Evolutionary conservation across 768 basidiomycete genomes (phyloP).

Genomic region (Dictyophora rubrovolvata): DNA sequence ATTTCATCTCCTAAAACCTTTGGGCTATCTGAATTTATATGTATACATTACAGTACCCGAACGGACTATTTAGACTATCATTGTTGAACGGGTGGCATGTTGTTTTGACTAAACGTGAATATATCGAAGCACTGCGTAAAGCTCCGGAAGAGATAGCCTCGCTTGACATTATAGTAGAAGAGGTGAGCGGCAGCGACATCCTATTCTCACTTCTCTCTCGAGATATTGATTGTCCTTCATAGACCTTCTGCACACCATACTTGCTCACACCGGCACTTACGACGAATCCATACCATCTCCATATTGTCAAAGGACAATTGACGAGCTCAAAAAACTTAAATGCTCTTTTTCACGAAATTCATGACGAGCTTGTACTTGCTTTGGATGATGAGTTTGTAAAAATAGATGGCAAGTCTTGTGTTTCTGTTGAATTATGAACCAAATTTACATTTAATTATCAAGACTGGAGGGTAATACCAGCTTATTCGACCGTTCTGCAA

Average conservation of each 20-base stretch:
- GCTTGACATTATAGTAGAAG: not conserved
- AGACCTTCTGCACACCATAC: conserved; percentile 30
- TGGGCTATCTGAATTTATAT: not conserved
- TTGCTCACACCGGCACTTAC: conserved; percentile 26
- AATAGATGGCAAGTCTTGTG: not conserved
- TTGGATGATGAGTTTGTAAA: not conserved
- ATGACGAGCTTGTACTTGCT: not conserved
- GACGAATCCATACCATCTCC: conserved; percentile 22
- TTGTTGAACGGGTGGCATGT: conserved; percentile 33
- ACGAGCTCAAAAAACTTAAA: conserved; percentile 16
- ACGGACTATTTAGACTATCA: conserved; percentile 32
- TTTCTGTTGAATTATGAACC: not conserved
- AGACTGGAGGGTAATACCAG: conserved; percentile 26
- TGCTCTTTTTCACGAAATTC: not conserved
- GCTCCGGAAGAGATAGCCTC: conserved; percentile 10
- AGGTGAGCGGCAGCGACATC: conserved; percentile 2
- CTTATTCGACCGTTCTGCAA: conserved; percentile 18
- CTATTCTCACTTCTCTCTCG: not conserved
- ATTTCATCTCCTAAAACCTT: not conserved
- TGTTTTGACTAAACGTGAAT: conserved; percentile 22
- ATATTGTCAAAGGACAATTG: conserved; percentile 22
- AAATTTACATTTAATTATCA: not conserved
- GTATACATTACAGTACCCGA: conserved; percentile 9
- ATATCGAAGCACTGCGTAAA: conserved; percentile 20
- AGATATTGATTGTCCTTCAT: not conserved